Evolutionary conservation across 2,329 filamentous ascomycete species (phyloP), one percentile per base, ranked within the genome.

Genomic region (Dothideomycetes sp.): DNA sequence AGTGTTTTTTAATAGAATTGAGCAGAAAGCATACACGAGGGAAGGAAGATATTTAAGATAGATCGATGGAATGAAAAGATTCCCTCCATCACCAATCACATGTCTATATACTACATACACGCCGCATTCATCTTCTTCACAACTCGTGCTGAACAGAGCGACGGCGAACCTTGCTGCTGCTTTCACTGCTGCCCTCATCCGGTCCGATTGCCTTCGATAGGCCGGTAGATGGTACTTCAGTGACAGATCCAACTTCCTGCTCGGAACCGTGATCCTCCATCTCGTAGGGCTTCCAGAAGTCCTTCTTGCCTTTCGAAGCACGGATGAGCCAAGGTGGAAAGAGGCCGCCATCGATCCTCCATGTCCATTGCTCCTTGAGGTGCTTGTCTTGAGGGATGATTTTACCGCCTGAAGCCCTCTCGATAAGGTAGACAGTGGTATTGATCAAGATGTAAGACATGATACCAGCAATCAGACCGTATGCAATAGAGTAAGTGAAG

Each of bases 401-500:
- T 27, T 81, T 75, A 30, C 84, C 84, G 1, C 76, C 69, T 0
- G 77, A 80, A 3, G 64, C 63, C 56, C 76, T 70, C 59, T 82
- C 78, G 50, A 93, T 62, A 33, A 82, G 43, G 74, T 75, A 88
- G 10, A 84, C 78, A 10, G 71, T 55, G 0, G 70, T 74, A 63
- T 94, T 93, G 62, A 94, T 72, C 48, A 82, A 56, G 31, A 81
- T 80, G 61, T 93, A 93, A 27, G 76, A 77, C 53, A 80, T 70
- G 53, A 93, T 82, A 38, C 85, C 84, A 1, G 75, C 83, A 51
- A 93, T 93, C 12, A 94, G 70, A 33, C 86, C 86, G 54, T 93
- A 84, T 10, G 86, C 84, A 53, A 91, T 89, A 23, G 79, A 84
- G 67, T 91, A 94, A 1, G 83, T 87, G 63, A 93, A 91, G 0